These are phyloP conservation scores for Myrica gale DNA, from an alignment of 306 rosid genomes.

Conservation along the genomic window DNA sequence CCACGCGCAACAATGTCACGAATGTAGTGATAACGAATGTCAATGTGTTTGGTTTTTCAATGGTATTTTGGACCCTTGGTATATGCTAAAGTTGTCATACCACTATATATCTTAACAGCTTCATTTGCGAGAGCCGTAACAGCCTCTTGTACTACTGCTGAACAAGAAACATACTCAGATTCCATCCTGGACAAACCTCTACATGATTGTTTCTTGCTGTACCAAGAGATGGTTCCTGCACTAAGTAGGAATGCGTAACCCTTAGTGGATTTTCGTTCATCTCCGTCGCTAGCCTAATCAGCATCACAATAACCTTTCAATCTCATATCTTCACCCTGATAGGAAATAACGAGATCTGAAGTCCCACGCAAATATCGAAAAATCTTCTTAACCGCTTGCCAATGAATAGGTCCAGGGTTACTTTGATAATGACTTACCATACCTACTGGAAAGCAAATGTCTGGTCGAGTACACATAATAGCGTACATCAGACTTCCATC, in stretches of 20 bases:
- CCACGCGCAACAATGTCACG: background rate
- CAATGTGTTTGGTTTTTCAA: slow-evolving; percentile 3
- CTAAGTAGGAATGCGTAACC: background rate
- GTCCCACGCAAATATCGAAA: background rate
- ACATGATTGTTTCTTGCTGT: background rate
- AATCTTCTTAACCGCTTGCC: too few species aligned
- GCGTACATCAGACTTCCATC: background rate
- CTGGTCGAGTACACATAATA: background rate
- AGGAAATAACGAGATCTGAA: background rate
- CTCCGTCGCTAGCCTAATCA: too few species aligned
- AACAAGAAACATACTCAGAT: background rate
- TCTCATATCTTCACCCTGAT: background rate
- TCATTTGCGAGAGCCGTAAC: background rate
- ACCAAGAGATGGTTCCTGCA: background rate
- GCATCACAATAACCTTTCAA: background rate
- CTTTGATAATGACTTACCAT: background rate
- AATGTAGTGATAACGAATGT: background rate
- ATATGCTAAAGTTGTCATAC: background rate
- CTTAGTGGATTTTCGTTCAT: background rate
- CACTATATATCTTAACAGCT: background rate
- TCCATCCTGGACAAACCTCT: background rate
- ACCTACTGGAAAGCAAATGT: background rate
- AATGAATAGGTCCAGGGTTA: background rate
- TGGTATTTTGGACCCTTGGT: background rate
- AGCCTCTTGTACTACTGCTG: background rate